Base-by-base conservation (phyloP, 1,139 yeast genomes). In the Yarrowia galli region DNA sequence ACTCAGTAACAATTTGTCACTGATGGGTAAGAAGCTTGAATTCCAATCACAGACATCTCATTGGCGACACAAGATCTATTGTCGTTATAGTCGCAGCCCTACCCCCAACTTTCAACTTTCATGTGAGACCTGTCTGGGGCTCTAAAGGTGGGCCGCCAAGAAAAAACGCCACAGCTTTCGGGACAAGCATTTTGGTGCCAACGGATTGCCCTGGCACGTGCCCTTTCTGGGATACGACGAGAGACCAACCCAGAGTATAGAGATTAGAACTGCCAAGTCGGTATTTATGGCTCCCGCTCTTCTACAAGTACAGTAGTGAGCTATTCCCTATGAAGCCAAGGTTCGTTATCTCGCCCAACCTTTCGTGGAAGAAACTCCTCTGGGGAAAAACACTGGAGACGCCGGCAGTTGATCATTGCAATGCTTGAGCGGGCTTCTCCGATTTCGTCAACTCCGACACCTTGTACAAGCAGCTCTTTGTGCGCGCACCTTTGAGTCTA, bases 121-220 rank as follows among this genome's bases (percentile, higher is more conserved):
- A 51, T 18, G n/a, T 36, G 16, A 36, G n/a, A 13, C 23, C 15
- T n/a, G 12, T 15, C 18, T 28, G 32, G 32, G 32, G 32, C 32
- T 8, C 12, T 22, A 12, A 51, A 15, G 58, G 58, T 51, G 58
- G 58, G 58, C 58, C 20, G 35, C 43, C 45, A 53, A 53, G 43
- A 53, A 53, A 53, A 53, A 53, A 53, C 60, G 60, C 60, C 60
- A 53, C 60, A 53, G 32, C 54, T 48, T 48, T 32, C n/a, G 16
- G 35, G 20, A n/a, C 20, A 18, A n/a, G 18, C 16, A n/a, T 20
- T n/a, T n/a, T 18, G 28, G 56, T 2, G 25, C 9, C 38, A 28
- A 12, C 16, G 3, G n/a, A 7, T 2, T 51, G 42, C 60, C 60
- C 43, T 53, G 43, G 60, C 60, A 53, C 60, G 60, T 38, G 60